phyloP scores from a whole-genome alignment of 352 stramenopile genomes.

The Globisporangium spiculum region DNA sequence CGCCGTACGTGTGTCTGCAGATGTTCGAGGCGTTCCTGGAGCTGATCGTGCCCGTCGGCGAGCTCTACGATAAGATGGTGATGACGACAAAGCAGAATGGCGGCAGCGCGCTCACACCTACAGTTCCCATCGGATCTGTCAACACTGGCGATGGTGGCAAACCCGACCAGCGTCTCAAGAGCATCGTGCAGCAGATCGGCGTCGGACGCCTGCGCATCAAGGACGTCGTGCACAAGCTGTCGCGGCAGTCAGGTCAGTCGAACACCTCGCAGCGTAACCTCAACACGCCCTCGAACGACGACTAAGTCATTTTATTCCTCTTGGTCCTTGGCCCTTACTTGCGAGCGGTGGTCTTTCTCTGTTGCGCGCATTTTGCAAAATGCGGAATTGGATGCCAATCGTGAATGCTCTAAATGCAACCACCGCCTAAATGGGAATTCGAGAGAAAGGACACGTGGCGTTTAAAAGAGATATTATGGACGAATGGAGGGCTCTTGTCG shows the following conservation, averaged over 20 bases:
- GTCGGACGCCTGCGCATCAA: slow-evolving; percentile 3
- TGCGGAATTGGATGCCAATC: too few relatives aligned
- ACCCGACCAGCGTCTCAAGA: slow-evolving; percentile 7
- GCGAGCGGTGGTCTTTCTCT: neutral
- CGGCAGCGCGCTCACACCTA: neutral
- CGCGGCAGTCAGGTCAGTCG: neutral
- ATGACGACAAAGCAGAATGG: neutral
- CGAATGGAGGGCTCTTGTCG: too few relatives aligned
- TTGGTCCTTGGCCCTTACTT: neutral
- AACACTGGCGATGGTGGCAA: neutral
- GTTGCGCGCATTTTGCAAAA: too few relatives aligned
- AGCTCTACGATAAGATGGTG: slow-evolving; percentile 15
- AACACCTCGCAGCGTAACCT: slow-evolving; percentile 6
- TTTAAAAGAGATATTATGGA: too few relatives aligned
- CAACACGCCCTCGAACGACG: neutral
- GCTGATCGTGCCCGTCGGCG: slow-evolving; percentile 29
- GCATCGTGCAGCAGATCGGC: slow-evolving; percentile 16
- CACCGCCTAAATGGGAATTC: too few relatives aligned
- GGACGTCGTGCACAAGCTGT: slow-evolving; percentile 11
- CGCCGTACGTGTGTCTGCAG: slow-evolving; percentile 31
- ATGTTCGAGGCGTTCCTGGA: slow-evolving; percentile 43
- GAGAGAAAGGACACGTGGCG: too few relatives aligned
- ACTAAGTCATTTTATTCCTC: neutral
- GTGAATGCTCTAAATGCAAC: too few relatives aligned
- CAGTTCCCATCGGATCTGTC: neutral